Conservation (phyloP, 148 eudicot genomes). For the Oxyria digyna region DNA sequence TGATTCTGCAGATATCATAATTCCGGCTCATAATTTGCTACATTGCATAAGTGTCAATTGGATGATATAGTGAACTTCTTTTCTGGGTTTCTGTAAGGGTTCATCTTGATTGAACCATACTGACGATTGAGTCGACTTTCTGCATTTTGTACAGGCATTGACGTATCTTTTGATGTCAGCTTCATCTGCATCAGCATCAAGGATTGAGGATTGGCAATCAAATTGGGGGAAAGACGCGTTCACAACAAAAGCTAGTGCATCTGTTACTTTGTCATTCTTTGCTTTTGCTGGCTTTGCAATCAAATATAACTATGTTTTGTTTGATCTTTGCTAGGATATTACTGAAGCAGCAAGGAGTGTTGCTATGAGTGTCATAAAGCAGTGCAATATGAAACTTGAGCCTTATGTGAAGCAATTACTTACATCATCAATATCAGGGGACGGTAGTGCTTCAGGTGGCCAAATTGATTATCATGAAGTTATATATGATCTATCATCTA, state of each 20-base stretch:
- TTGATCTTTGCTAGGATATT: slow-evolving; percentile 41
- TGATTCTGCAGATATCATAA: too few relatives aligned
- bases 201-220: slow-evolving; percentile 65
- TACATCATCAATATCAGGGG: slow-evolving; percentile 76
- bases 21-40: neutral
- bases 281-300: slow-evolving; percentile 69
- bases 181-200: slow-evolving; percentile 78
- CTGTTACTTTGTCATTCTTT: slow-evolving; percentile 68
- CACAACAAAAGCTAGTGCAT: slow-evolving; percentile 65
- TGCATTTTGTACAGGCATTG: slow-evolving; percentile 1
- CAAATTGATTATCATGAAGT: slow-evolving; percentile 71
- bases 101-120: neutral
- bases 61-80: neutral
- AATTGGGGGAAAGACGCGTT: slow-evolving; percentile 95
- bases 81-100: neutral
- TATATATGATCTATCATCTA: slow-evolving; percentile 59
- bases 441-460: slow-evolving; percentile 30
- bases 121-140: neutral
- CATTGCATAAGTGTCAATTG: neutral
- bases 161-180: slow-evolving; percentile 50
- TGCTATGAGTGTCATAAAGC: slow-evolving; percentile 66
- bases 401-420: slow-evolving; percentile 73
- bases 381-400: slow-evolving; percentile 74
- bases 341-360: slow-evolving; percentile 64
- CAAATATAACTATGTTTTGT: slow-evolving; percentile 13